Conservation (phyloP, 805 yeast species). For the Kurtzmaniella cleridarum region DNA sequence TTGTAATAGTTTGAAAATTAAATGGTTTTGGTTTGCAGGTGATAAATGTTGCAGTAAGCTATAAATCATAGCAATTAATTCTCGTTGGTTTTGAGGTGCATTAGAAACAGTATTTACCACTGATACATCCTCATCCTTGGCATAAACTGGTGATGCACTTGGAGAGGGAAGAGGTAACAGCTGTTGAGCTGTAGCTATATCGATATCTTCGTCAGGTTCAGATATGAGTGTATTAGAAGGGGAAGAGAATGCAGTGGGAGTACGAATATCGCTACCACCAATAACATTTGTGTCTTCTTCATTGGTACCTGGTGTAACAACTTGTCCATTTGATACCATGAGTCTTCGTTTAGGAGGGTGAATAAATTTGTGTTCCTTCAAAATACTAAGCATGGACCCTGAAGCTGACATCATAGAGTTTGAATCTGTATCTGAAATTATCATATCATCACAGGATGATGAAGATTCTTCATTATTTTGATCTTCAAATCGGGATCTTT, state of each 20-base stretch:
- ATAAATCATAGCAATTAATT: constrained; percentile 33
- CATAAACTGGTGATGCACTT: constrained; percentile 49
- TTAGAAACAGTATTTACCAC: constrained; percentile 13
- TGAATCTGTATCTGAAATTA: constrained; percentile 29
- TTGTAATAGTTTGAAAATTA: constrained; percentile 50
- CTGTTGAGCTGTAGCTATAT: constrained; percentile 17
- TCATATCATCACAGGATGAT: constrained; percentile 30
- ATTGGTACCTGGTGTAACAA: no score
- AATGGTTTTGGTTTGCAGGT: constrained; percentile 43
- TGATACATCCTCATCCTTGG: constrained; percentile 8
- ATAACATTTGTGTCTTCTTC: no score
- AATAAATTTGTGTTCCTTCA: constrained; percentile 13
- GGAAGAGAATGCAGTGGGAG: constrained; percentile 24
- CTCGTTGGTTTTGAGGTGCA: constrained; percentile 29
- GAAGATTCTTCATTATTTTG: constrained; percentile 5
- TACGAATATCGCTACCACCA: constrained; percentile 9
- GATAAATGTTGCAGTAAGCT: constrained; percentile 34
- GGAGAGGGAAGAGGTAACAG: constrained; percentile 68
- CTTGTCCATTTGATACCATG: constrained; percentile 4
- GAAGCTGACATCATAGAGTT: constrained; percentile 15
- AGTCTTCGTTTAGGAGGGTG: constrained; percentile 38
- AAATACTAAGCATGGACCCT: constrained; percentile 9
- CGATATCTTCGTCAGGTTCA: constrained; percentile 24
- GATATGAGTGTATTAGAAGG: constrained; percentile 32
- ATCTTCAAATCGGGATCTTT: constrained; percentile 4